Base-by-base conservation (phyloP, 768 basidiomycete species). In the Tricholoma bakamatsutake region DNA sequence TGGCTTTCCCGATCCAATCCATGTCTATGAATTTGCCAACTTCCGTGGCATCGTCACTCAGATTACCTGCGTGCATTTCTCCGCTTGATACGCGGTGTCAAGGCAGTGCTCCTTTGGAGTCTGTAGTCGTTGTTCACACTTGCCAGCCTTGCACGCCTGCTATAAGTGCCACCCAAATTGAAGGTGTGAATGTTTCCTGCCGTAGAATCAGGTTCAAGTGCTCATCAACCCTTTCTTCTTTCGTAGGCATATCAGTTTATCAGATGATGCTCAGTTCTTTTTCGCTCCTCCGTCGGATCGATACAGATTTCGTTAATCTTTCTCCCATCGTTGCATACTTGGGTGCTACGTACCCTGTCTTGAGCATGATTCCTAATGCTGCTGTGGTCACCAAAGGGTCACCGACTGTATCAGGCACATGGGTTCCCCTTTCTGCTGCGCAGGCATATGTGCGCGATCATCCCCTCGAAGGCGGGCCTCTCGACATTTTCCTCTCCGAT, bases 301-400 rank as follows among this genome's bases (percentile, higher is more conserved):
- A 90, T 70, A 87, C 87, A 33, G 86, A 88, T 63, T 90, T 86
- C 61, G 87, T 90, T 62, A 87, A 90, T 66, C 74, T 89, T 46
- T 78, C 84, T 42, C 76, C 81, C 18, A 79, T 88, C 48, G 67
- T 79, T 4, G 70, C 74, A 28, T 73, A 75, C 66, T 72, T 79
- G 48, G 71, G 73, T 46, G 64, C 76, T 55, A 65, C 73, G 3
- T 71, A 66, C 57, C 75, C 73, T 15, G 60, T 69, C 39, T 66
- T 73, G 57, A 63, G 69, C 63, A 58, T 74, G 50, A 74, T 77
- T 12, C 71, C 72, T 7, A 78, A 79, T 52, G 80, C 82, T 15
- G 76, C 76, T 7, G 67, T 75, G 3, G 74, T 89, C 5, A 72
- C 71, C 9, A 79, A 79, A 56, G 80, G 84, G 5, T 81, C 80